Base-by-base conservation (phyloP, 352 stramenopile species). In the Globisporangium polare region DNA sequence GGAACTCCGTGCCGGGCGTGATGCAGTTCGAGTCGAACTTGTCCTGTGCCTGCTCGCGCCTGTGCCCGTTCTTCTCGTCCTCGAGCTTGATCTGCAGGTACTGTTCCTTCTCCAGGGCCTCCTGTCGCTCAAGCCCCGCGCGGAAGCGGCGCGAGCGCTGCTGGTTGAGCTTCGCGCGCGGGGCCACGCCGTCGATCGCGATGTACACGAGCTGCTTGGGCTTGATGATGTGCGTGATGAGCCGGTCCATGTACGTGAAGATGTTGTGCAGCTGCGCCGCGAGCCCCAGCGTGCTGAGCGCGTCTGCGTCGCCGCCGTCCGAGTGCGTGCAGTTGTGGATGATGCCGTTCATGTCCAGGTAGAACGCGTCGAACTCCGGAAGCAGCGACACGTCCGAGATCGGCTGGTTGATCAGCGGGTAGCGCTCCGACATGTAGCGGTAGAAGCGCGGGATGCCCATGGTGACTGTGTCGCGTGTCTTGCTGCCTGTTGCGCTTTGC, bases 271-370 rank as follows among this genome's bases (percentile, higher is more conserved):
- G 95, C 84, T 99, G 97, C 54, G 92, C 93, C 22, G 95, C 89
- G 31, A 99, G 90, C 43, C 96, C 90, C 4, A 98, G 75, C 66
- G 94, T 80, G 66, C 89, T 90, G 49, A 98, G 71, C 63, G 95
- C 83, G 60, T 96, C 62, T 6, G 29, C 83, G 67, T 98, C 86
- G n/a, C 93, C 92, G 12, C 68, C 63, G 73, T 99, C 98, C 27
- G 87, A 89, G 78, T 99, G 98, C 27, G 97, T 99, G 74, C 95
- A 99, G 62, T 98, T 98, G 82, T 99, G 98, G 63, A 99, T 99
- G 66, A 99, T 99, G 57, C 98, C 97, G 77, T 99, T 99, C 96
- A 99, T 98, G 74, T 99, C 98, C 42, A 99, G 75, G 72, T 99
- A 99, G 66, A 99, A 90, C 70, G 98, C 95, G 80, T 99, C 97